A percentile compares a stretch with the other conserved stretches of the same genome.
Evolutionary conservation across 2,329 filamentous ascomycete species (phyloP).

Genomic region (Aspergillus vadensis): DNA sequence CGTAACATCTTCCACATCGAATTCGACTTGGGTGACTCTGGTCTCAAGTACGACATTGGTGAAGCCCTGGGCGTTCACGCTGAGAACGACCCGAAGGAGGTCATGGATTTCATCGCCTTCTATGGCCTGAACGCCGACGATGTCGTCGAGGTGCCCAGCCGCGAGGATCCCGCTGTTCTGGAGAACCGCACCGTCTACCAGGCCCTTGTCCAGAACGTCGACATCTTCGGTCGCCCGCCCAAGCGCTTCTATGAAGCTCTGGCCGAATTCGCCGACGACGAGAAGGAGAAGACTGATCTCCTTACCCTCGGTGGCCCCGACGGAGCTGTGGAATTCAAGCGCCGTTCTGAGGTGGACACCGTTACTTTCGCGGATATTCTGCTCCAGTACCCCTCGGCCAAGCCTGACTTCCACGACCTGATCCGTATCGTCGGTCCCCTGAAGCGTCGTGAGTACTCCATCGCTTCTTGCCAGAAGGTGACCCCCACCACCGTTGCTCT

Average conservation of each 20-base stretch:
- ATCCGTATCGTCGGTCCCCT: conserved; percentile 83
- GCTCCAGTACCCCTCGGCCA: conserved; percentile 85
- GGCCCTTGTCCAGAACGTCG: conserved; percentile 85
- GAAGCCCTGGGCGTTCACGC: conserved; percentile 96
- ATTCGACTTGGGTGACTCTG: conserved; percentile 89
- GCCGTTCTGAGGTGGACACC: conserved; percentile 85
- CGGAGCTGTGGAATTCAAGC: conserved; percentile 88
- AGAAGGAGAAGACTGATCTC: conserved; percentile 78
- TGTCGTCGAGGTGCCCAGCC: conserved; percentile 86
- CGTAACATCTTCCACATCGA: conserved; percentile 99
- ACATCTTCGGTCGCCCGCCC: conserved; percentile 94
- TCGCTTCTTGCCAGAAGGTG: conserved; percentile 94
- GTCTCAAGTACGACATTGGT: conserved; percentile 93
- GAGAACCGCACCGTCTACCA: conserved; percentile 94
- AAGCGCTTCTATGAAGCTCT: conserved; percentile 98
- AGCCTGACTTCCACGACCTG: conserved; percentile 84
- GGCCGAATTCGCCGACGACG: conserved; percentile 80
- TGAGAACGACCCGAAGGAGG: conserved; percentile 80
- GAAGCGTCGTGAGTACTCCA: conserved; percentile 98
- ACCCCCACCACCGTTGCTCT: conserved; percentile 86
- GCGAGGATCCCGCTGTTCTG: conserved; percentile 71
- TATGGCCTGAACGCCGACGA: conserved; percentile 83
- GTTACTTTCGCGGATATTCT: conserved; percentile 89
- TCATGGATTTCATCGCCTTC: conserved; percentile 82
- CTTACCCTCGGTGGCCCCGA: conserved; percentile 74